Conservation (phyloP, 75 land plant species). For the Isoetes taiwanensis region DNA sequence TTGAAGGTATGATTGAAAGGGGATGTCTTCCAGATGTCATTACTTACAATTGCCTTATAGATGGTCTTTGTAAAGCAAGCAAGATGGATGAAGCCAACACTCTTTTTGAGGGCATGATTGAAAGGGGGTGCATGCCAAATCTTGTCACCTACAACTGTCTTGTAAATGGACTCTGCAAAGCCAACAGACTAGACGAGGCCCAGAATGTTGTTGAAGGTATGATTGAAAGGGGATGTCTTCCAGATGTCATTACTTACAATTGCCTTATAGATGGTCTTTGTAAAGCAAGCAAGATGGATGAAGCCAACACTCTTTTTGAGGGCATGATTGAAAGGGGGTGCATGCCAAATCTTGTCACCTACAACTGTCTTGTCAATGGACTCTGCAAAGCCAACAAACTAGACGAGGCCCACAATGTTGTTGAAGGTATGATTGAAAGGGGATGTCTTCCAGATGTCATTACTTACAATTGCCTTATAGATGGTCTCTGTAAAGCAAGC, state of each 20-base stretch:
- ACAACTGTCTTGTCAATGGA: slow-evolving; percentile 35
- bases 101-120: no score
- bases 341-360: slow-evolving; percentile 40
- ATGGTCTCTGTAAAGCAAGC: slow-evolving; percentile 5
- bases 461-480: slow-evolving; percentile 6
- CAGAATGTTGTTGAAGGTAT: slow-evolving; percentile 12
- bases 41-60: no score
- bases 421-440: no score
- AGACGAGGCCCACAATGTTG: no score
- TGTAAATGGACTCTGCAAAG: slow-evolving; percentile 24
- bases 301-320: slow-evolving; percentile 17
- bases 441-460: slow-evolving; percentile 11
- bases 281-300: slow-evolving; percentile 10
- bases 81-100: no score
- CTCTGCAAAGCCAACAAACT: slow-evolving; percentile 18
- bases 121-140: slow-evolving; percentile 2
- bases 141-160: slow-evolving; percentile 8
- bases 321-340: slow-evolving; percentile 27
- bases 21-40: slow-evolving; percentile 18
- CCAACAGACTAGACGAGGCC: slow-evolving; percentile 31
- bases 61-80: no score
- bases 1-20: neutral
- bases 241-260: slow-evolving; percentile 36
- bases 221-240: slow-evolving; percentile 16
- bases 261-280: slow-evolving; percentile 33